A percentile compares a stretch with the other conserved stretches of the same genome.
Evolutionary conservation across 2,329 filamentous ascomycete species (phyloP).

Genomic region (Pestalotiopsis sp.): DNA sequence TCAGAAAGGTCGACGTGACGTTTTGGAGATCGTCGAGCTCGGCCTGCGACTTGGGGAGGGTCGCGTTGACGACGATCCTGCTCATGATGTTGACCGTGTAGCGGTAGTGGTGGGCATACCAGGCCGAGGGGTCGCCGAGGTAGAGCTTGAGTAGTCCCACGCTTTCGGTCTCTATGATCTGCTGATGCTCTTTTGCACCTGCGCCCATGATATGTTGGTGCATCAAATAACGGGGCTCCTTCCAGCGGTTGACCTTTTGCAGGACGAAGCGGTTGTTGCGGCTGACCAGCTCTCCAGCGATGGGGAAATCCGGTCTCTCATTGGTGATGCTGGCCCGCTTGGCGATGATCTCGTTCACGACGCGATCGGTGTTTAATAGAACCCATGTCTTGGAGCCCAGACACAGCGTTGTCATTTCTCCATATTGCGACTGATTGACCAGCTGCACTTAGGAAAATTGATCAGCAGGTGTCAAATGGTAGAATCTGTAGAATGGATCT

Average conservation of each 20-base stretch:
- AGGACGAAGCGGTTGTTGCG: conserved; percentile 34
- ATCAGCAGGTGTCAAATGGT: neutral
- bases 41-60: neutral
- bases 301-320: conserved; percentile 33
- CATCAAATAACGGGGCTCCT: neutral
- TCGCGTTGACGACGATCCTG: neutral
- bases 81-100: neutral
- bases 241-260: conserved; percentile 18
- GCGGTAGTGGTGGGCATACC: neutral
- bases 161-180: neutral
- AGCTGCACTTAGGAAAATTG: neutral
- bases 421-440: conserved; percentile 17
- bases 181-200: neutral
- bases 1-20: conserved; percentile 36
- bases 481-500: neutral
- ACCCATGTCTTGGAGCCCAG: conserved; percentile 41
- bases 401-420: conserved; percentile 30
- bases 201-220: neutral
- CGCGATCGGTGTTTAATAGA: conserved; percentile 42
- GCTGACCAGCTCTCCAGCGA: conserved; percentile 40
- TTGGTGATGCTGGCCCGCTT: conserved; percentile 37
- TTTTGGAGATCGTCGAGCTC: conserved; percentile 28
- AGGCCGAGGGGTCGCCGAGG: neutral
- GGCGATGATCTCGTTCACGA: conserved; percentile 39
- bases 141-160: neutral